Base-by-base conservation (phyloP, 148 eudicot species). In the Cornus kousa region DNA sequence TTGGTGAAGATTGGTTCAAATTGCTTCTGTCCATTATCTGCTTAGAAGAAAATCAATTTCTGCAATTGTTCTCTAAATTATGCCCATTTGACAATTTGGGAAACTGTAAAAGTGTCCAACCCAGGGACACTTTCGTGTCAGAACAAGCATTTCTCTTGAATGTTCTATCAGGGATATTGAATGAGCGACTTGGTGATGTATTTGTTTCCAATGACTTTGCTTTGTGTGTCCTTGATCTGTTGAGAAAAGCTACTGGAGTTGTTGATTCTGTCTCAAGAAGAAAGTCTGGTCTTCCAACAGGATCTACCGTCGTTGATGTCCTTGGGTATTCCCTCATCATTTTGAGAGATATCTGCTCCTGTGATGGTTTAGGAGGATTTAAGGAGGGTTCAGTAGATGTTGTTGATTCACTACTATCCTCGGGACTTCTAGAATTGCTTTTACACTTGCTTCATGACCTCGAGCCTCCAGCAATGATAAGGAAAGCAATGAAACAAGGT, bases 261-360 rank as follows among this genome's bases (percentile, higher is more conserved):
- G 79, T 86, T 83, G 90, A 87, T 73, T 85, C 71, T 72, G 68
- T 79, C 71, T 78, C 78, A 13, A 76, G 84, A 69, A 87, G 80
- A 62, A 79, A 85, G 9, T 85, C 83, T 20, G 72, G 77, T 81
- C 88, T 93, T 67, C 97, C 97, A 6, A 90, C 92, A 4, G 90
- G 95, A 28, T 79, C 74, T 43, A 75, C 87, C 75, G 67, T 77
- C 22, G 65, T 89, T 76, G 94, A 91, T 84, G 88, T 86, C 75
- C 86, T 95, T 33, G 93, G 97, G 69, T 93, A 93, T 81, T 90
- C 95, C 39, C 88, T 95, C 33, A 82, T 81, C 22, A 84, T 93
- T 68, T 85, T 95, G 82, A 89, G 97, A 85, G 97, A 95, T 84
- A 66, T 87, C 37, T 90, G 89, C 82, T 93, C 97, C n/a, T 82